phyloP scores from a whole-genome alignment of 805 yeast genomes.

The Myxozyma nipponensis region DNA sequence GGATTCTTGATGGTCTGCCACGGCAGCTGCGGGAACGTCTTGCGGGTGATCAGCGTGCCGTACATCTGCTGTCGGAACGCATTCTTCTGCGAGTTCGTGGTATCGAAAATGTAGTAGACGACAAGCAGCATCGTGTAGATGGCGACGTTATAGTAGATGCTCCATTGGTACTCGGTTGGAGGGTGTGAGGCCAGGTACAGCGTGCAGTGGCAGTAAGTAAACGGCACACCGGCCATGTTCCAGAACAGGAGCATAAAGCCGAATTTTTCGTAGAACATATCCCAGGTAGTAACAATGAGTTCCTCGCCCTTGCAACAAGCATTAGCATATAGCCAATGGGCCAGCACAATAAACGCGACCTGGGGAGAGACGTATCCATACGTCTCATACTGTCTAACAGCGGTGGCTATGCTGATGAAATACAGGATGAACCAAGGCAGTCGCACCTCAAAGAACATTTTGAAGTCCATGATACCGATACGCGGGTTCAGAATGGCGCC shows the following conservation, averaged over 20 bases:
- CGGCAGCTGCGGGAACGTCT: conserved; percentile 91
- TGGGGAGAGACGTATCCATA: conserved; percentile 81
- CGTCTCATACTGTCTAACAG: conserved; percentile 71
- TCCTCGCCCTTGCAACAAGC: conserved; percentile 98
- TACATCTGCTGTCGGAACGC: conserved; percentile 71
- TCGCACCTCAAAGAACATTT: conserved; percentile 97
- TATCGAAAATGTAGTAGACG: conserved; percentile 91
- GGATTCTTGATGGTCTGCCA: conserved; percentile 80
- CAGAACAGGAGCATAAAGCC: conserved; percentile 99
- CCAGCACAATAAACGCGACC: conserved; percentile 65
- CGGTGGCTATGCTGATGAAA: conserved; percentile 70
- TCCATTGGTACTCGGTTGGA: conserved; percentile 78
- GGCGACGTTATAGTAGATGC: conserved; percentile 53
- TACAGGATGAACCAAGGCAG: conserved; percentile 92
- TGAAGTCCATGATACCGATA: conserved; percentile 84
- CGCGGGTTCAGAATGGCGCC: conserved; percentile 98
- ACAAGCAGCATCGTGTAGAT: conserved; percentile 55
- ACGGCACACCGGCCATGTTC: conserved; percentile 99
- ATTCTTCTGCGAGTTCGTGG: conserved; percentile 92
- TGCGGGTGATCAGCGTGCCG: conserved; percentile 74
- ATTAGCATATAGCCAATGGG: conserved; percentile 92
- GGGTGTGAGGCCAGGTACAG: conserved; percentile 76
- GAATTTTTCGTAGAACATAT: conserved; percentile 97
- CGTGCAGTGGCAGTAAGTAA: conserved; percentile 93
- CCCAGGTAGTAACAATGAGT: conserved; percentile 97